Evolutionary conservation across 2,329 filamentous ascomycete genomes (phyloP).

Genomic region (Erysiphe pulchra): DNA sequence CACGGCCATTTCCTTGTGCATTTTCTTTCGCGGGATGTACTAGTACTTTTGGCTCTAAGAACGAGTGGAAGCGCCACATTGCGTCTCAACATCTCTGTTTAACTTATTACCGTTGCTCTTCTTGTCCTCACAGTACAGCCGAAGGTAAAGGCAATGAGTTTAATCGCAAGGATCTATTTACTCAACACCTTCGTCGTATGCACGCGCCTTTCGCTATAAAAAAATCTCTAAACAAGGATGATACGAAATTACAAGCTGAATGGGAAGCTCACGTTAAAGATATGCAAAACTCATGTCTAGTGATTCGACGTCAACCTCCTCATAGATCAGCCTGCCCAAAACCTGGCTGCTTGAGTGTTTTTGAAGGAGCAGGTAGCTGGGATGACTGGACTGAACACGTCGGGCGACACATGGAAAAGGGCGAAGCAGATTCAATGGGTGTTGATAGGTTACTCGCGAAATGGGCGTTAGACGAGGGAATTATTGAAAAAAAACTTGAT

Average conservation of each 20-base stretch:
- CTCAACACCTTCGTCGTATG: constrained; percentile 84
- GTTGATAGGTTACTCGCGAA: constrained; percentile 30
- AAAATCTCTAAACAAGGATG: constrained; percentile 27
- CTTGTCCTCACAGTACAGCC: constrained; percentile 25
- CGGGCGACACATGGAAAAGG: constrained; percentile 65
- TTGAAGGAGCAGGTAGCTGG: constrained; percentile 53
- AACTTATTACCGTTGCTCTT: constrained; percentile 36
- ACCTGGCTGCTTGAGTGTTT: constrained; percentile 42
- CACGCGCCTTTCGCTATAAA: constrained; percentile 47
- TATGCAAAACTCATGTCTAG: constrained; percentile 50
- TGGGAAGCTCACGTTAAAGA: constrained; percentile 41
- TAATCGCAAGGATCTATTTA: constrained; percentile 89
- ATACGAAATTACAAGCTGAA: constrained; percentile 31
- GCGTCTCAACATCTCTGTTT: constrained; percentile 64
- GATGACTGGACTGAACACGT: constrained; percentile 85
- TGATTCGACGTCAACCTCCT: constrained; percentile 42
- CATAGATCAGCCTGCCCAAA: constrained; percentile 44
- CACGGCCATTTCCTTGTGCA: constrained; percentile 57
- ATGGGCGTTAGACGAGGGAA: constrained; percentile 37
- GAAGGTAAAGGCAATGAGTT: constrained; percentile 44
- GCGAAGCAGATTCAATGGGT: constrained; percentile 28
- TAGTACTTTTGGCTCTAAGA: constrained; percentile 74
- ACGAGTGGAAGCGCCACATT: constrained; percentile 95
- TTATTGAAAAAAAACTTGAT: constrained; percentile 30
- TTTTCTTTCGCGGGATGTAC: constrained; percentile 64